Evolutionary conservation across 805 yeast species (phyloP), one percentile per base, ranked within the genome.

Genomic region (Ogataea degrootiae): DNA sequence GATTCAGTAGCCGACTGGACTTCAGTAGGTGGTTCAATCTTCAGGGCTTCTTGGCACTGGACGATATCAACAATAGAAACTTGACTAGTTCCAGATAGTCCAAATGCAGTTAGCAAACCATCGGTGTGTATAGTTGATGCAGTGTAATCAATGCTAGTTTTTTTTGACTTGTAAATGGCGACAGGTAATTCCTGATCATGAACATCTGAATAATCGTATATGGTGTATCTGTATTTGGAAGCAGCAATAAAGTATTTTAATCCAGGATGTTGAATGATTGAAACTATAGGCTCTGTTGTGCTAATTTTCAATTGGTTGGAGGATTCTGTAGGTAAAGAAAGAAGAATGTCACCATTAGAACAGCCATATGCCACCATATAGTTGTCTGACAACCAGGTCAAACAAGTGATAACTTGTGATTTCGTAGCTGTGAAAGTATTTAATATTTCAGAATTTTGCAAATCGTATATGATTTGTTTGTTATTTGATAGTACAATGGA

Each of bases 51-150:
- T 11, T 56, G 55, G 2, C 75, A 71, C 29, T 66, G 62, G 2
- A 75, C 61, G 22, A 77, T 52, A 47, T 72, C 74, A 52, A 62
- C 69, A 5, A 79, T 65, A 3, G 57, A 48, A 5, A 78, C 65
- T 14, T 57, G 51, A 6, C 66, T 70, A 17, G 64, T 54, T 5
- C 53, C 44, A 1, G 61, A 60, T 12, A 44, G 47, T 1, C 77
- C 77, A 2, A 75, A 41, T 6, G 71, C 70, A 9, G 70, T 39
- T 21, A 71, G 43, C 4, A 63, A 42, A 5, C 75, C 75, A 53
- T 72, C 76, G 37, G 63, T 66, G 49, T 72, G 76, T 16, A 67
- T 38, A 19, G 55, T 59, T 43, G 52, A 48, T 23, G 44, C 31
- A 26, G 31, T 26, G 11, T 26, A 26, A 9, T 9, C 6, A 26